Base-by-base conservation (phyloP, 805 yeast genomes). In the Kockiozyma suomiensis region DNA sequence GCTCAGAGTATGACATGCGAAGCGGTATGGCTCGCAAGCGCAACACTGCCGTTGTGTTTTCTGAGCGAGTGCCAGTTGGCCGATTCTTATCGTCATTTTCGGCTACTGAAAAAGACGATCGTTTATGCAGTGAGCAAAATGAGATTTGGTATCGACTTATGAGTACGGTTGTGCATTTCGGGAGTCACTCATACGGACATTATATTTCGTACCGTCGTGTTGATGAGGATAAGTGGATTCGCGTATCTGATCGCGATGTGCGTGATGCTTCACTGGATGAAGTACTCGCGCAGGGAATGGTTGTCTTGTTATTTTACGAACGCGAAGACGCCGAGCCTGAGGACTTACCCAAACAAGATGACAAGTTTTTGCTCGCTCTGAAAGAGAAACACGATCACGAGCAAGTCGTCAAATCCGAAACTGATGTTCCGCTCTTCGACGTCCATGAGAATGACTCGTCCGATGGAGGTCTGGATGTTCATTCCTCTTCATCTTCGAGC, bases 131-230 rank as follows among this genome's bases (percentile, higher is more conserved):
- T 3, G 15, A 35, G 4, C 12, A 15, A 6, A 38, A n/a, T 13
- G 51, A 55, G 10, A n/a, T 42, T 70, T 75, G 59, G 80, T 93
- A 93, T 72, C 80, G 84, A 41, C 79, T 93, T 62, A 88, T 88
- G 70, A 89, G 97, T 0, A 94, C 89, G 0, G 88, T 93, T 47
- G 85, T 93, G 0, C 99, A 93, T 73, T 92, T 87, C 72, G 99
- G 99, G 50, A 88, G 97, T 0, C 97, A 94, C 69, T 91, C 93
- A 69, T 94, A 90, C 72, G 99, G 99, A n/a, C 99, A 93, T 73
- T 93, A 93, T 71, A 88, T 93, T 62, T 90, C 96, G 43, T 93
- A 82, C 75, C 83, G 97, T 70, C 86, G 84, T 69, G 53, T 66
- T 40, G 81, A 77, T 59, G 82, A 96, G 66, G 94, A 92, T 1